These are phyloP conservation scores for Saccharomyces hybrid DNA, from an alignment of 1,139 yeast genomes.

Conservation along the genomic window DNA sequence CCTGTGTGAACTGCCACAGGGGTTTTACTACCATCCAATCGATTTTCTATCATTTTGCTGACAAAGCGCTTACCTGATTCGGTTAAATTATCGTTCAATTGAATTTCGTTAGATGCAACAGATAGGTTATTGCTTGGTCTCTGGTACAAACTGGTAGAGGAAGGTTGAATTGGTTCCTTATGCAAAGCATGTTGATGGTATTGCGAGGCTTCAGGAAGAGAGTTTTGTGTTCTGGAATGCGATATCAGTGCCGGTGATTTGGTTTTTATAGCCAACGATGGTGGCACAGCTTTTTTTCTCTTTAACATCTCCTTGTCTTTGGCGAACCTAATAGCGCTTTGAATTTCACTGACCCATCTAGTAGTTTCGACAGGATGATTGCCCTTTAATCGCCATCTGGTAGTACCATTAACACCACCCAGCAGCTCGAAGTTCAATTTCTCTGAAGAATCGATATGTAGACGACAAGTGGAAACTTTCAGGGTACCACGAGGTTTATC, in stretches of 20 bases:
- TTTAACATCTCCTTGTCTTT: constrained; percentile 54
- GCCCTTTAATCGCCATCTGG: constrained; percentile 87
- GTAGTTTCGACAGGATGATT: constrained; percentile 94
- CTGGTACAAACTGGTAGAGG: constrained; percentile 4
- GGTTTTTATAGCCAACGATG: constrained; percentile 8
- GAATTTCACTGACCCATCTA: constrained; percentile 95
- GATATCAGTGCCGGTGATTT: background rate
- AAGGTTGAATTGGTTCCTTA: constrained; percentile 4
- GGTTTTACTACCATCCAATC: constrained; percentile 11
- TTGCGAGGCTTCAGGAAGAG: background rate
- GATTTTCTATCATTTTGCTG: constrained; percentile 22
- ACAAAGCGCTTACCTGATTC: constrained; percentile 28
- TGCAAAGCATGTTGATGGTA: background rate
- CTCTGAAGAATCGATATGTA: constrained; percentile 86
- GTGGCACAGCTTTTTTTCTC: constrained; percentile 17
- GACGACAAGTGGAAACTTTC: constrained; percentile 69
- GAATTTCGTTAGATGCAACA: constrained; percentile 21
- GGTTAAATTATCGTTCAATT: constrained; percentile 26
- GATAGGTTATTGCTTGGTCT: constrained; percentile 15
- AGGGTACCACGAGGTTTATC: constrained; percentile 72
- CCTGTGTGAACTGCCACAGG: background rate
- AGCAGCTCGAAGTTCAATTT: constrained; percentile 86
- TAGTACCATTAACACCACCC: constrained; percentile 30
- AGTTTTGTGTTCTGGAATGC: background rate
- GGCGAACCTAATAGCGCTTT: constrained; percentile 79